phyloP scores from a whole-genome alignment of 1,139 yeast species.

The Trichomonascaceae sp. region DNA sequence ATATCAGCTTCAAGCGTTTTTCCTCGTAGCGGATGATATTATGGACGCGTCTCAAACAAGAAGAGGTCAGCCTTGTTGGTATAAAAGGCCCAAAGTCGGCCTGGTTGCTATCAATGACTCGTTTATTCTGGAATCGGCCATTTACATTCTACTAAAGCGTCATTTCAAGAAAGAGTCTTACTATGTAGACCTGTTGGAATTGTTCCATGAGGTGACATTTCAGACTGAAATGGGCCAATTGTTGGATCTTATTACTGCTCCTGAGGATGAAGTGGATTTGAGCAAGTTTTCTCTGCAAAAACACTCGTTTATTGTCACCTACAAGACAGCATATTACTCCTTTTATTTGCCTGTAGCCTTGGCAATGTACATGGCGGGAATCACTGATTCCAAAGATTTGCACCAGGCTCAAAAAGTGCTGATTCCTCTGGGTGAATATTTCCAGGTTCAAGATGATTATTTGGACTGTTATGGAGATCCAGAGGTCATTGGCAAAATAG shows the following conservation, averaged over 20 bases:
- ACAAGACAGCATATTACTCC: conserved; percentile 96
- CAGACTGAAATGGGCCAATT: conserved; percentile 97
- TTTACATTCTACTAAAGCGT: conserved; percentile 80
- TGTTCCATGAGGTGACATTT: conserved; percentile 82
- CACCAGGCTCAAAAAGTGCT: conserved; percentile 84
- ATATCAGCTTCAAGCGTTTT: conserved; percentile 72
- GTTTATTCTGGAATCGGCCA: conserved; percentile 94
- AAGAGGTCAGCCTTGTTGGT: conserved; percentile 99
- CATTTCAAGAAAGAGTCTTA: conserved; percentile 77
- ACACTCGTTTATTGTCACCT: conserved; percentile 92
- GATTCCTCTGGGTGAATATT: conserved; percentile 95
- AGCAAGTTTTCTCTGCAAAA: conserved; percentile 78
- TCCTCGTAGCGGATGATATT: conserved; percentile 96
- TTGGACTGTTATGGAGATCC: conserved; percentile 98
- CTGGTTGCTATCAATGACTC: conserved; percentile 96
- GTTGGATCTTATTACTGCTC: conserved; percentile 92
- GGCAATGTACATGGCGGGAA: conserved; percentile 90
- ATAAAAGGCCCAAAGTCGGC: conserved; percentile 63
- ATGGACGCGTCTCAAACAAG: conserved; percentile 97
- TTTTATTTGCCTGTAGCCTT: conserved; percentile 96
- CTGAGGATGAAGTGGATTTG: conserved; percentile 88
- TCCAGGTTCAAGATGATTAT: conserved; percentile 97
- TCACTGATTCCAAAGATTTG: conserved; percentile 62
- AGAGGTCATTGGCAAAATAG: conserved; percentile 95
- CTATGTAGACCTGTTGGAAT: conserved; percentile 85